Base-by-base conservation (phyloP, 306 rosid species). In the Geum urbanum region DNA sequence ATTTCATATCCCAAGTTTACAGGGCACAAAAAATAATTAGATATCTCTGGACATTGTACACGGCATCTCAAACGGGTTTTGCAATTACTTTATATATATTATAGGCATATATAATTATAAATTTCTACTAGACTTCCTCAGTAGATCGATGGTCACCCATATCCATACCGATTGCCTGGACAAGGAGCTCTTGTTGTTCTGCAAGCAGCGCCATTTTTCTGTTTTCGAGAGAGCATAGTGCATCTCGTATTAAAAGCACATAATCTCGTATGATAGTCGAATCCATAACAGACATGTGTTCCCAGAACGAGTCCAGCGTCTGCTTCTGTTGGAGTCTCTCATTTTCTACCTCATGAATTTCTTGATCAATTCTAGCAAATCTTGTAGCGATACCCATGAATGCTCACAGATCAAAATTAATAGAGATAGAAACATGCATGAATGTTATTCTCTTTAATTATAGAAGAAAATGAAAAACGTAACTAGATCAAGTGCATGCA, bases 231-330 rank as follows among this genome's bases (percentile, higher is more conserved):
- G 19, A 64, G 53, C 39, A 16, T 6, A 64, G 20, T 45, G 24
- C 6, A 1, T 13, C 45, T 1, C 13, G 41, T 11, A 20, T 35
- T 12, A 5, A 64, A 13, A 64, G 54, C 54, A 64, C 45, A 12
- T 15, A 50, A 22, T 64, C 69, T 12, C 69, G 19, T 45, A 45
- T 45, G 53, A 64, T 22, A 15, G 16, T 48, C 7, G 45, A 27
- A 67, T 50, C 32, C 6, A 48, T 47, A 8, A 15, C 13, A 49
- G 71, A 46, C 27, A 49, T 0, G 39, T 67, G 56, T 24, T 67
- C 71, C 71, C 71, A 67, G 58, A 67, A 49, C 11, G 32, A 44
- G 10, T 58, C 58, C 57, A 67, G 14, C 18, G n/a, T 49, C 16
- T 32, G 47, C 46, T 24, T 32, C 27, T 22, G 45, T 49, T 32